phyloP scores from a whole-genome alignment of 139 green algal genomes.

The Micromonas pusilla region DNA sequence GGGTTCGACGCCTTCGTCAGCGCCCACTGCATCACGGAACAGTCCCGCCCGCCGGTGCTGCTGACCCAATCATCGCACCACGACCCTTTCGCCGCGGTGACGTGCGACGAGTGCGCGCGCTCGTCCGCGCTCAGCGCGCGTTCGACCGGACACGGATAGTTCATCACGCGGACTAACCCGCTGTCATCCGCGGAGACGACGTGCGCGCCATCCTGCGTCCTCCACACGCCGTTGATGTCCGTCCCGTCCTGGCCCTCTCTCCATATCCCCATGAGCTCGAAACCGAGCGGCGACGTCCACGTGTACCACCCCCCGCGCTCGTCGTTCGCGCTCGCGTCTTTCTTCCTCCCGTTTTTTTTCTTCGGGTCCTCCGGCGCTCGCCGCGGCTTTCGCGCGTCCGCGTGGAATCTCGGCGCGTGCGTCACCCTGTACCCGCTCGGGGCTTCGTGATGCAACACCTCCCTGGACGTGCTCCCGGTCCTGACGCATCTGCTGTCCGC shows the following conservation, averaged over 20 bases:
- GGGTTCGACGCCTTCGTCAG: background rate
- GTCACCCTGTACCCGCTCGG: constrained; percentile 47
- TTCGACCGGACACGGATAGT: constrained; percentile 58
- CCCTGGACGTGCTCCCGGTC: constrained; percentile 44
- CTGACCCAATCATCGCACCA: constrained; percentile 1
- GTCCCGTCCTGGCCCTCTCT: constrained; percentile 49
- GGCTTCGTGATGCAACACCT: constrained; percentile 56
- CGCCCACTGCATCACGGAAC: constrained; percentile 23
- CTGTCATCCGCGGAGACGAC: constrained; percentile 4
- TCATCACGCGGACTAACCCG: constrained; percentile 56
- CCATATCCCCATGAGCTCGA: constrained; percentile 63
- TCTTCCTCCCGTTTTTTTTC: background rate
- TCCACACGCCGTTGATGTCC: constrained; percentile 51
- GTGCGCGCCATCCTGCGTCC: background rate
- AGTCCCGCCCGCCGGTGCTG: constrained; percentile 19
- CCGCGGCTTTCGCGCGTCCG: constrained; percentile 20
- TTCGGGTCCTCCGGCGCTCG: no score
- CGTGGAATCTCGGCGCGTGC: constrained; percentile 44
- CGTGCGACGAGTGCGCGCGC: constrained; percentile 55
- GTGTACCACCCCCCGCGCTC: constrained; percentile 35
- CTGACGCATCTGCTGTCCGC: constrained; percentile 47
- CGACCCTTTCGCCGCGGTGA: constrained; percentile 51
- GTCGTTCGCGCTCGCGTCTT: background rate
- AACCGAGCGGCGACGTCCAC: constrained; percentile 55
- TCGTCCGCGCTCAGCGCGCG: constrained; percentile 50